These are phyloP conservation scores for Ophiostoma fasciatum DNA, from an alignment of 2,329 filamentous ascomycete species.

Conservation along the genomic window DNA sequence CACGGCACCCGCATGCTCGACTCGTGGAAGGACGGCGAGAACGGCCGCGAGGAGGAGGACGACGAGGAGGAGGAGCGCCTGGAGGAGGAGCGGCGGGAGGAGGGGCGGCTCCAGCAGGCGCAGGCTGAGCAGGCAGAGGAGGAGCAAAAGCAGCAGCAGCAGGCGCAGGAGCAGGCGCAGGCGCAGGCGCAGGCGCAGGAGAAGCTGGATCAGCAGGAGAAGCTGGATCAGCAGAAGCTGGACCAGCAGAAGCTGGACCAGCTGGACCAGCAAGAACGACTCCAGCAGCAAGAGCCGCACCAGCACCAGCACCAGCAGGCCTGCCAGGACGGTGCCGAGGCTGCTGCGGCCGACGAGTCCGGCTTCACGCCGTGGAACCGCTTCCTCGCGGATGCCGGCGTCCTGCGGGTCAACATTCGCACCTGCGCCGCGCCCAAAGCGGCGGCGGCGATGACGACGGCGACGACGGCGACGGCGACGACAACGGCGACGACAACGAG, in stretches of 20 bases:
- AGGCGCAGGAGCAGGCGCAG: conserved; percentile 14
- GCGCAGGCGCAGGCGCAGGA: conserved; percentile 15
- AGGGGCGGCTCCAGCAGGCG: conserved; percentile 16
- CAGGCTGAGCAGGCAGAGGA: neutral
- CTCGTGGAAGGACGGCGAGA: conserved; percentile 73
- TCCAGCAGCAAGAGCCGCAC: conserved; percentile 3
- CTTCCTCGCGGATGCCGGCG: neutral
- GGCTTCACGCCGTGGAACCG: conserved; percentile 6
- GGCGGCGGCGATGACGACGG: no score
- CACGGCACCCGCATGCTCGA: conserved; percentile 96
- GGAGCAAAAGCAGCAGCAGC: conserved; percentile 1
- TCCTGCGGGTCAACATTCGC: no score
- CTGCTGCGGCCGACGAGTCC: neutral
- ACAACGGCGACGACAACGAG: no score
- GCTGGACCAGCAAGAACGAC: neutral
- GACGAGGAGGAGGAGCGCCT: conserved; percentile 34
- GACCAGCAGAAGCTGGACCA: neutral
- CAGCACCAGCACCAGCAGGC: conserved; percentile 1
- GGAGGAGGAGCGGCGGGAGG: conserved; percentile 36
- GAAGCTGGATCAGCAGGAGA: conserved; percentile 8
- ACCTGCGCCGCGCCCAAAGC: no score
- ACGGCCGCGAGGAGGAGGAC: conserved; percentile 47
- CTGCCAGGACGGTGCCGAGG: neutral
- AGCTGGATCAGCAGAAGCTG: neutral
- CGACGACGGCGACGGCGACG: no score